A percentile compares a stretch with the other conserved stretches of the same genome.
Evolutionary conservation across 805 yeast species (phyloP).

Genomic region (Teunomyces panamensis): DNA sequence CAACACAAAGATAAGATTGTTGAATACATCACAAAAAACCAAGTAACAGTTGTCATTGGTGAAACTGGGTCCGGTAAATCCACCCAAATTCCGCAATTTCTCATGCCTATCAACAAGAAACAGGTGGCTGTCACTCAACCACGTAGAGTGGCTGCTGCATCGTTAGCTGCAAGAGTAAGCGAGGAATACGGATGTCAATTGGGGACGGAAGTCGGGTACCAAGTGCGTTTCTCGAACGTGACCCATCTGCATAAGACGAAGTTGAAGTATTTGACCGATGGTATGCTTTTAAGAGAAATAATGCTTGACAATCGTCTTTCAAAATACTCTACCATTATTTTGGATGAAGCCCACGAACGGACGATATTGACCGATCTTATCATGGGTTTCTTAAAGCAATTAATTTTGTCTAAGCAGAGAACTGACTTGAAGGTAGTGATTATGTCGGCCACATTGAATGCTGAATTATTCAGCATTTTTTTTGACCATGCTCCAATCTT

Average conservation of each 20-base stretch:
- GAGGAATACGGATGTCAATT: conserved; percentile 76
- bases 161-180: conserved; percentile 87
- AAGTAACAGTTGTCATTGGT: conserved; percentile 82
- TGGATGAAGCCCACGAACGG: conserved; percentile 98
- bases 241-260: conserved; percentile 55
- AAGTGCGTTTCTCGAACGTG: conserved; percentile 84
- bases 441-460: conserved; percentile 97
- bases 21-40: conserved; percentile 49
- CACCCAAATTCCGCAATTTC: conserved; percentile 91
- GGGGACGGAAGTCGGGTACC: conserved; percentile 86
- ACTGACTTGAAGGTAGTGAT: conserved; percentile 67
- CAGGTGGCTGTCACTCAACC: conserved; percentile 94
- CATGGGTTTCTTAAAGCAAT: conserved; percentile 79
- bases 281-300: conserved; percentile 91
- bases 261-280: conserved; percentile 88
- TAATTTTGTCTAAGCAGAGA: conserved; percentile 48
- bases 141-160: conserved; percentile 95
- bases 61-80: conserved; percentile 99
- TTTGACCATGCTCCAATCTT: conserved; percentile 79
- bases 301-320: conserved; percentile 67
- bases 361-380: conserved; percentile 87
- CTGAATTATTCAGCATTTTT: conserved; percentile 77
- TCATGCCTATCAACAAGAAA: conserved; percentile 53
- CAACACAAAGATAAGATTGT: conserved; percentile 65
- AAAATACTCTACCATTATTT: conserved; percentile 70